phyloP scores from a whole-genome alignment of 1,139 yeast genomes.

The Geotrichum histeridarum region DNA sequence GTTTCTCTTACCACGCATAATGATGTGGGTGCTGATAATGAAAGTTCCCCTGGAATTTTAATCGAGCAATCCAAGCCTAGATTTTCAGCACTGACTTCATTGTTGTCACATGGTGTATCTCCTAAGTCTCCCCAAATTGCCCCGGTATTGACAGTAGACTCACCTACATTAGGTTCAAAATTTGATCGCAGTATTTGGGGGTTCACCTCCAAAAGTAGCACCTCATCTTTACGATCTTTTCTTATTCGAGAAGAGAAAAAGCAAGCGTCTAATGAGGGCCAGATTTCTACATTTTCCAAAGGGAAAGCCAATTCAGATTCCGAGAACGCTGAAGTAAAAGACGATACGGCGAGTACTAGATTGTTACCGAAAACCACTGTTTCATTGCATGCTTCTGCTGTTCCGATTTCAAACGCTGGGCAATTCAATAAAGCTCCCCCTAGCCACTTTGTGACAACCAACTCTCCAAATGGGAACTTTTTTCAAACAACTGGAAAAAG shows the following conservation, averaged over 20 bases:
- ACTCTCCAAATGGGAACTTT: not conserved
- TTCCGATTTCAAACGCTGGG: slow-evolving; percentile 3
- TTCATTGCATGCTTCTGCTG: not conserved
- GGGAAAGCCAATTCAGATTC: no score
- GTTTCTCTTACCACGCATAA: not conserved
- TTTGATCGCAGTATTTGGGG: not conserved
- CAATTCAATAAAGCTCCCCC: not conserved
- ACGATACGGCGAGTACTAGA: not conserved
- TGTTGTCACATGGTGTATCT: not conserved
- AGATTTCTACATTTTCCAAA: not conserved
- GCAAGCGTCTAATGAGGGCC: not conserved
- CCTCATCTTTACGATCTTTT: not conserved
- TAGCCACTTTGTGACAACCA: not conserved
- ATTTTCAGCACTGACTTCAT: slow-evolving; percentile 5
- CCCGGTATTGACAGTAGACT: not conserved
- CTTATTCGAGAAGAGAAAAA: not conserved
- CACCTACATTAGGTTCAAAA: not conserved
- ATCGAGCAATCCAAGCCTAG: not conserved
- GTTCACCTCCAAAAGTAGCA: not conserved
- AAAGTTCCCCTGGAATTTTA: not conserved
- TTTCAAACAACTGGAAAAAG: slow-evolving; percentile 1
- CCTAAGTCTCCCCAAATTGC: not conserved
- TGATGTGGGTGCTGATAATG: not conserved
- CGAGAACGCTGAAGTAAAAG: not conserved
- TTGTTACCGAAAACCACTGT: not conserved